Evolutionary conservation across 164 flowering plant species (phyloP).

Genomic region (Nelumbo lutea): DNA sequence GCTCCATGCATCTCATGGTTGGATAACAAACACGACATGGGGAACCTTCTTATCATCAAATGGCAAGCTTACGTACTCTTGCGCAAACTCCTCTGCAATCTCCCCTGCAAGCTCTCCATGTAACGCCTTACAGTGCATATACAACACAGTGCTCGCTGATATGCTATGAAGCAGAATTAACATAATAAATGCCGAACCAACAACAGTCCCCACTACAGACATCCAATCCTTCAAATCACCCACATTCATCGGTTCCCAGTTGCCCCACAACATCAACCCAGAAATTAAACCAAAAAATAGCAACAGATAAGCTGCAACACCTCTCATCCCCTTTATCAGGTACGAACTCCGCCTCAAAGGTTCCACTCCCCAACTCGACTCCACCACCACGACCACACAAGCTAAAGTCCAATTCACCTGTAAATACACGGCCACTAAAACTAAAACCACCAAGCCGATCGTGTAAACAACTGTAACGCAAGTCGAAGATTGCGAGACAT

Average conservation of each 20-base stretch:
- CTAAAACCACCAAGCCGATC: conserved; percentile 6
- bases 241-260: conserved; percentile 1
- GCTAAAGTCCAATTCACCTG: conserved; percentile 43
- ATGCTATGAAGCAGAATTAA: conserved; percentile 33
- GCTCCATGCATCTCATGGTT: conserved; percentile 14
- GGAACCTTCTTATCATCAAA: conserved; percentile 68
- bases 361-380: conserved; percentile 53
- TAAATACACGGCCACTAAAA: conserved; percentile 19
- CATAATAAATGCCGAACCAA: conserved; percentile 25
- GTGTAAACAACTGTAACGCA: conserved; percentile 5
- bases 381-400: conserved; percentile 41
- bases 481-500: conserved; percentile 5
- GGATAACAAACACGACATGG: conserved; percentile 45
- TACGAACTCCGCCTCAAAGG: conserved; percentile 43
- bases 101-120: conserved; percentile 67
- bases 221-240: conserved; percentile 22
- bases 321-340: conserved; percentile 45
- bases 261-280: conserved; percentile 21
- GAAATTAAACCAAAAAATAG: conserved; percentile 26
- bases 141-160: conserved; percentile 54
- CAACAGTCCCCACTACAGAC: conserved; percentile 39
- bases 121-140: conserved; percentile 66
- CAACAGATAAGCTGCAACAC: conserved; percentile 28
- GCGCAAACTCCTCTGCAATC: conserved; percentile 67
- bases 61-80: conserved; percentile 64